Evolutionary conservation across 2,329 filamentous ascomycete genomes (phyloP).

Genomic region (Lachnellula cervina): DNA sequence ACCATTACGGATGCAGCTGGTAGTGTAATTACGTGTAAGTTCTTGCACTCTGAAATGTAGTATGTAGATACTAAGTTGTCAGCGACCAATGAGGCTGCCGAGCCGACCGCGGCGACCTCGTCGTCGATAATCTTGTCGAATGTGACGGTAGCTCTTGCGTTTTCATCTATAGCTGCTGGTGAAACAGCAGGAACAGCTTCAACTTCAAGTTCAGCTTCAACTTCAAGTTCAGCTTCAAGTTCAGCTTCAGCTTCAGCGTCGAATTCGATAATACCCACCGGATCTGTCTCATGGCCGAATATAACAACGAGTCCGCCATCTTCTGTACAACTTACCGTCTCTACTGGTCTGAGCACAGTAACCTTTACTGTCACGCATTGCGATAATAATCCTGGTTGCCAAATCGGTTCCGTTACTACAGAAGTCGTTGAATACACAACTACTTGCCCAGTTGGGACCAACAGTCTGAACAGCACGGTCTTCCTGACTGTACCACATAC

Average conservation of each 20-base stretch:
- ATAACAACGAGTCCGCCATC: background rate
- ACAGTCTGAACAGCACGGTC: too few species aligned
- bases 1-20: background rate
- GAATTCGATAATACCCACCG: background rate
- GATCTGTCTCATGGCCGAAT: background rate
- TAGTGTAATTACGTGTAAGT: background rate
- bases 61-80: background rate
- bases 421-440: background rate
- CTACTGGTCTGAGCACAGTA: background rate
- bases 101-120: background rate
- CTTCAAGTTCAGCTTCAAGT: background rate
- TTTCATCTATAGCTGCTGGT: too few species aligned
- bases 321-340: background rate
- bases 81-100: background rate
- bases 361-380: background rate
- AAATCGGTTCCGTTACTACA: background rate
- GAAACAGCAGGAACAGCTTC: too few species aligned
- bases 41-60: background rate
- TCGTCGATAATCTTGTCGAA: background rate
- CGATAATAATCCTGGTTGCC: background rate
- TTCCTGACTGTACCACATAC: too few species aligned
- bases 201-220: background rate
- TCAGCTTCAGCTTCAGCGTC: background rate
- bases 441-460: background rate
- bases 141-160: too few species aligned